A percentile compares a stretch with the other conserved stretches of the same genome.
Conservation (phyloP, 331 rosid genomes). For the Acacia pycnantha region DNA sequence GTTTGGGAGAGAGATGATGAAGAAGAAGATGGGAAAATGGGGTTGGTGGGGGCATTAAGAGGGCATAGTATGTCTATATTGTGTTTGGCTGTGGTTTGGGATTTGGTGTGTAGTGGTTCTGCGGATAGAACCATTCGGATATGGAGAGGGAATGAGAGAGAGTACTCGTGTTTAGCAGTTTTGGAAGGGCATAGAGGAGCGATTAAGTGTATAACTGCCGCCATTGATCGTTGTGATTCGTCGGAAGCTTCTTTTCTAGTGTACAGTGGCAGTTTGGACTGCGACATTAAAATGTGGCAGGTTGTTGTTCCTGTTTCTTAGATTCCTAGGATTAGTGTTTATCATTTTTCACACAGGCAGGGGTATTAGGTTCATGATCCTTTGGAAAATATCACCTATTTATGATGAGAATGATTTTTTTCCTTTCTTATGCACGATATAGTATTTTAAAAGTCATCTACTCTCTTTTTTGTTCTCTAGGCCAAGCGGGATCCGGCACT, state of each 20-base stretch:
- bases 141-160: constrained; percentile 60
- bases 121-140: constrained; percentile 78
- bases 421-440: not conserved
- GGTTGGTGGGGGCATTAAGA: constrained; percentile 61
- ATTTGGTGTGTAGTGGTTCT: constrained; percentile 85
- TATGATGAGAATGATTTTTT: not conserved
- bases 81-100: constrained; percentile 64
- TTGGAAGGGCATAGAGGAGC: constrained; percentile 78
- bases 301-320: constrained; percentile 46
- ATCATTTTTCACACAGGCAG: not conserved
- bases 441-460: not conserved
- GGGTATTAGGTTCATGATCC: not conserved
- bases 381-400: not conserved
- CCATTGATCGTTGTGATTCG: constrained; percentile 40
- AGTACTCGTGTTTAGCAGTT: constrained; percentile 65
- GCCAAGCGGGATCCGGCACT: not conserved
- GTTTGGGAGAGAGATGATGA: constrained; percentile 67
- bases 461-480: too few species aligned
- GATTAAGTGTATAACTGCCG: constrained; percentile 72
- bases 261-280: constrained; percentile 82
- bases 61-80: constrained; percentile 74
- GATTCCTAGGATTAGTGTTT: not conserved
- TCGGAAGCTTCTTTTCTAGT: constrained; percentile 44
- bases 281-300: constrained; percentile 85
- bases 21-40: constrained; percentile 35